phyloP scores from a whole-genome alignment of 2,329 filamentous ascomycete genomes.

The Lecanicillium sp. region DNA sequence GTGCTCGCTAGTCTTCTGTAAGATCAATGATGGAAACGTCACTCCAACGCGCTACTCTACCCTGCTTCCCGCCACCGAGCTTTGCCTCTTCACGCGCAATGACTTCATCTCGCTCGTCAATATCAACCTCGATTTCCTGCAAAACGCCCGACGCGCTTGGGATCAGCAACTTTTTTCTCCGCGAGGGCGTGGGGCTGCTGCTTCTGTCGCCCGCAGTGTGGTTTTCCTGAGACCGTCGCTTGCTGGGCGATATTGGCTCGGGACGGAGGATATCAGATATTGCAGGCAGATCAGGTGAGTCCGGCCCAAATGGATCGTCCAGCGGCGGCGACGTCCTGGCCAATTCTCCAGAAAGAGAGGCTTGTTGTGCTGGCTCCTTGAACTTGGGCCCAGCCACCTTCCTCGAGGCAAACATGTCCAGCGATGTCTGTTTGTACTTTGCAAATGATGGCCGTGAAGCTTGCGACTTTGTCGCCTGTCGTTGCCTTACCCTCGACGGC shows the following conservation, averaged over 20 bases:
- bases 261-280: not conserved
- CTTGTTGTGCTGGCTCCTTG: not conserved
- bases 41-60: slow-evolving; percentile 23
- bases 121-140: slow-evolving; percentile 10
- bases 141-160: slow-evolving; percentile 3
- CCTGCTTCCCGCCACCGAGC: not conserved
- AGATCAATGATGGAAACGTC: slow-evolving; percentile 30
- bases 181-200: slow-evolving; percentile 4
- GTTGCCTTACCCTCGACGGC: slow-evolving; percentile 4
- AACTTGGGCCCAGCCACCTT: not conserved
- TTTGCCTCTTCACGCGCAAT: not conserved
- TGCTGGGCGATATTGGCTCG: slow-evolving; percentile 7
- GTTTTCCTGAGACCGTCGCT: slow-evolving; percentile 8
- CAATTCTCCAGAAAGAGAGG: not conserved
- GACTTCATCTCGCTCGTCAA: not conserved
- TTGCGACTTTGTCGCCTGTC: not conserved
- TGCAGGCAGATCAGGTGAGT: not conserved
- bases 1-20: slow-evolving; percentile 20
- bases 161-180: slow-evolving; percentile 10
- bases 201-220: not conserved
- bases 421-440: slow-evolving; percentile 28
- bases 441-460: not conserved
- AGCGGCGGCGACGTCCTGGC: not conserved
- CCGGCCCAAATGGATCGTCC: slow-evolving; percentile 1
- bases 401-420: slow-evolving; percentile 24